Base-by-base conservation (phyloP, 2,329 filamentous ascomycete genomes). In the Knufia petricola region DNA sequence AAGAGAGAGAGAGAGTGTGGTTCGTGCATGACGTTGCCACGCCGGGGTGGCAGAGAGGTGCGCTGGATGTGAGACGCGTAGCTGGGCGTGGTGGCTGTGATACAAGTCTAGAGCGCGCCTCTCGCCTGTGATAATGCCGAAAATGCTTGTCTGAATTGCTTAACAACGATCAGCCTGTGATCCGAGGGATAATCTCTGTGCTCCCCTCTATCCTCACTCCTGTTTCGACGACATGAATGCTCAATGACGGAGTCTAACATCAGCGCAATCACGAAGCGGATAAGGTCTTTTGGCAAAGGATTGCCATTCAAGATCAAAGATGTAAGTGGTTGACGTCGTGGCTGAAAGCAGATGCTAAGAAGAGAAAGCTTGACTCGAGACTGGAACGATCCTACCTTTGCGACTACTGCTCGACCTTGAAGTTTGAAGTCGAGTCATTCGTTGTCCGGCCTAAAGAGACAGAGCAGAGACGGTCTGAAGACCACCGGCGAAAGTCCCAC, bases 361-460 rank as follows among this genome's bases (percentile, higher is more conserved):
- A n/a, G 15, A 17, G 4, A 34, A 44, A 44, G 44, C 32, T 15
- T 12, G n/a, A 47, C 10, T n/a, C 49, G 2, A 30, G 38, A 19
- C 52, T 51, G 20, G 50, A 52, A 49, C 43, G 56, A 40, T 57
- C 56, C 37, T 53, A 52, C 39, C 50, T 57, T 10, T 59, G 56
- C 49, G 56, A 59, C 24, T 55, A 44, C 12, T 59, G 56, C 37
- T 40, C 45, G 12, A 48, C 45, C 12, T 50, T 59, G 7, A 55
- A 56, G 31, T 49, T 59, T 4, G 50, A 43, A 36, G 50, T 57
- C 41, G 53, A 57, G 21, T 56, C 56, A 1, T 59, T 59, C 40
- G 45, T 50, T 13, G 50, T 57, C 32, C 48, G 52, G 23, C 50
- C 48, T 2, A 49, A 28, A 19, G 43, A 12, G 46, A 52, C 38